Base-by-base conservation (phyloP, 352 stramenopile genomes). In the Saprolegnia parasitica region DNA sequence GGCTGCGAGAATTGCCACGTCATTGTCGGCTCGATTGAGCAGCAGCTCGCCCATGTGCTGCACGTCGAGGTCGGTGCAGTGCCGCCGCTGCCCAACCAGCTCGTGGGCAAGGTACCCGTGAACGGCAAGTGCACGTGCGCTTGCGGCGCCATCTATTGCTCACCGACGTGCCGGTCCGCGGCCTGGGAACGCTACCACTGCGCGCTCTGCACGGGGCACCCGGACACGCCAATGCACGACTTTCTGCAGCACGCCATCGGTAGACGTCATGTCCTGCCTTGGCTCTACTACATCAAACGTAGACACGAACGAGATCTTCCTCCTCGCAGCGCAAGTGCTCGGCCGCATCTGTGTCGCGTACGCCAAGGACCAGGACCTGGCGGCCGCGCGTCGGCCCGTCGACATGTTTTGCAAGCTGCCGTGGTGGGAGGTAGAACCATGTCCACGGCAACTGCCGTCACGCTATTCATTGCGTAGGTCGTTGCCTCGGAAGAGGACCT, bases 271-370 rank as follows among this genome's bases (percentile, higher is more conserved):
- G 45, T 21, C 46, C 47, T 46, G 3, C 40, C 3, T 47, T 65
- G 20, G 62, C 21, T 52, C 67, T 32, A 21, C 26, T 26, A 62
- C 21, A 71, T 64, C 32, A 2, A n/a, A 86, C 77, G 37, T 89
- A 78, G 79, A 88, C 62, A 97, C 89, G 10, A 98, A 98, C 74
- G 92, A 98, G 75, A 98, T 98, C 67, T 96, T 98, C 75, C 80
- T 97, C 61, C 77, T 97, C 13, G 89, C 91, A 13, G 89, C 81
- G 56, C 93, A 97, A 67, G 87, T 97, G 21, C 73, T 98, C 37
- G 80, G 84, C 39, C 82, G 81, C 39, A 76, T 93, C 16, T n/a
- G 95, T 42, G 62, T 81, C 67, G 74, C 78, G 21, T 93, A 81
- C 39, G 72, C 93, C 20, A 60, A 72, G 55, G 83, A 75, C 40